Evolutionary conservation across 2,329 filamentous ascomycete genomes (phyloP).

Genomic region (Aspergillus ochraceoroseus): DNA sequence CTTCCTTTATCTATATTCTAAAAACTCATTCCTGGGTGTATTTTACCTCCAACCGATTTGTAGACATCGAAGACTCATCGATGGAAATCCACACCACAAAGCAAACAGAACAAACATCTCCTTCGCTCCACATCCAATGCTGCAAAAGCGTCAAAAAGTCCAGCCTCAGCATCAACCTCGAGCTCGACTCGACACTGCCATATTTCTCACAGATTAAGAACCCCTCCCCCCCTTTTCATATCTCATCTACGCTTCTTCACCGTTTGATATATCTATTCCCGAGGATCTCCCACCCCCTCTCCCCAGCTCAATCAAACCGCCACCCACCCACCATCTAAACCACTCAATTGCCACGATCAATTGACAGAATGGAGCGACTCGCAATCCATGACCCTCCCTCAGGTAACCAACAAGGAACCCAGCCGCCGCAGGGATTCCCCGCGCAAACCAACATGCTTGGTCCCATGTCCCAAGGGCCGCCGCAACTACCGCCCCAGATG

Average conservation of each 20-base stretch:
- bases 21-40: too few species aligned
- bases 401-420: slow-evolving; percentile 27
- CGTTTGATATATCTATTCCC: neutral
- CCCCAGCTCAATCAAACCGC: too few species aligned
- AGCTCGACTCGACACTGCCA: neutral
- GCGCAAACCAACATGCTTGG: slow-evolving; percentile 30
- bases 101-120: slow-evolving; percentile 18
- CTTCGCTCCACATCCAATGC: slow-evolving; percentile 12
- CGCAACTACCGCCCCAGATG: slow-evolving; percentile 71
- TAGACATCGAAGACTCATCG: too few species aligned
- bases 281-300: too few species aligned
- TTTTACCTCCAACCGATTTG: too few species aligned
- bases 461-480: slow-evolving; percentile 38
- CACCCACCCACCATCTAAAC: slow-evolving; percentile 5
- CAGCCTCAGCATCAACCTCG: slow-evolving; percentile 4
- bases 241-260: neutral
- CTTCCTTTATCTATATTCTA: too few species aligned
- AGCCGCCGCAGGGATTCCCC: slow-evolving; percentile 27
- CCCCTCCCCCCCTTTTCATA: too few species aligned
- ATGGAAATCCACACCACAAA: too few species aligned
- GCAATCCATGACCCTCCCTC: slow-evolving; percentile 34
- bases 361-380: slow-evolving; percentile 35
- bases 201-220: slow-evolving; percentile 11
- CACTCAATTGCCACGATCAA: slow-evolving; percentile 10
- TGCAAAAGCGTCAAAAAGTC: slow-evolving; percentile 9